phyloP scores from a whole-genome alignment of 805 yeast genomes.

The Ogataea corticis region DNA sequence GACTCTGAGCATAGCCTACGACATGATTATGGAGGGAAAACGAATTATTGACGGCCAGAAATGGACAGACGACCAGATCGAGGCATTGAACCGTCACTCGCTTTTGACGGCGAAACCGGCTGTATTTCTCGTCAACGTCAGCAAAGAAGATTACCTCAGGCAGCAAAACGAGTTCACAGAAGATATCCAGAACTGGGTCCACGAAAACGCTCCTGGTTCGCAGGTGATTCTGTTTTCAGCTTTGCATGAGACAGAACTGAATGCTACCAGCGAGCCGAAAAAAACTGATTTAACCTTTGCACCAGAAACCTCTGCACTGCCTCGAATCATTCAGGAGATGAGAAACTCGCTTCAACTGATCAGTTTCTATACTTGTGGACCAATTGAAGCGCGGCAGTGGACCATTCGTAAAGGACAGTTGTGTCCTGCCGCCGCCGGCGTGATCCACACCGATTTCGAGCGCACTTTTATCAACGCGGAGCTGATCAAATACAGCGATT shows the following conservation, averaged over 20 bases:
- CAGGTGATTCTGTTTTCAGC: constrained; percentile 36
- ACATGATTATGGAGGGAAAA: constrained; percentile 76
- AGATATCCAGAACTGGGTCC: constrained; percentile 88
- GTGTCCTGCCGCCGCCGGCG: constrained; percentile 99
- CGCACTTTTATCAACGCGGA: constrained; percentile 94
- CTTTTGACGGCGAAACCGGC: constrained; percentile 94
- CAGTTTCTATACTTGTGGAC: constrained; percentile 94
- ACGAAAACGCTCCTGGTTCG: constrained; percentile 78
- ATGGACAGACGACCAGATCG: constrained; percentile 93
- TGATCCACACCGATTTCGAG: constrained; percentile 93
- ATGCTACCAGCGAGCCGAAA: neutral
- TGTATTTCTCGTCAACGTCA: constrained; percentile 86
- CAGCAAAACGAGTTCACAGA: constrained; percentile 85
- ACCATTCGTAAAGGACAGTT: constrained; percentile 87
- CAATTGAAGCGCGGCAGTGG: constrained; percentile 98
- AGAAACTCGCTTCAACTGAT: constrained; percentile 82
- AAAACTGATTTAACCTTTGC: constrained; percentile 28
- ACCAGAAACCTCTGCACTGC: constrained; percentile 79
- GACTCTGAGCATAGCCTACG: constrained; percentile 73
- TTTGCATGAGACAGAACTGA: constrained; percentile 30
- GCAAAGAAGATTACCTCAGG: constrained; percentile 84
- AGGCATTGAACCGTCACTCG: constrained; percentile 79
- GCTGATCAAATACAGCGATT: constrained; percentile 81
- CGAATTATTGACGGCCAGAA: constrained; percentile 77
- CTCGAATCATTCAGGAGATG: constrained; percentile 84